These are phyloP conservation scores for Skeletonema costatum DNA, from an alignment of 108 stramenopile species.

Conservation along the genomic window DNA sequence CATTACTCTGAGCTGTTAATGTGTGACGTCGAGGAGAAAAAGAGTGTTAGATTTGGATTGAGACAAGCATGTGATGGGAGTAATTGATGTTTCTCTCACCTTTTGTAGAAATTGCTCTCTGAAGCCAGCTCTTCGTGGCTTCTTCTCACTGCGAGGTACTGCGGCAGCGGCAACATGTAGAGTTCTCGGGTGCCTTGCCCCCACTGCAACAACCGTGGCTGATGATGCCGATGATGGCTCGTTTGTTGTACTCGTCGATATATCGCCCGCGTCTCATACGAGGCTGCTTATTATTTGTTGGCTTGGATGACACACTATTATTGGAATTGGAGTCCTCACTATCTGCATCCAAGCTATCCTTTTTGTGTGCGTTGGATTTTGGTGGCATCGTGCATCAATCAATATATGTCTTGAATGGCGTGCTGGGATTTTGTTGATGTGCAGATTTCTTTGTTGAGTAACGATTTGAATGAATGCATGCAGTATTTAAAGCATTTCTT, in stretches of 20 bases:
- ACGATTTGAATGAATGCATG: too few species aligned
- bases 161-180: background rate
- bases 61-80: background rate
- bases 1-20: background rate
- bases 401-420: background rate
- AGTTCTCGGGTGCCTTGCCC: background rate
- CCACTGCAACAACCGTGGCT: background rate
- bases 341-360: background rate
- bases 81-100: background rate
- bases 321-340: background rate
- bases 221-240: background rate
- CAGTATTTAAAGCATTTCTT: too few species aligned
- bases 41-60: background rate
- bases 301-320: background rate
- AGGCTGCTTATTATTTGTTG: background rate
- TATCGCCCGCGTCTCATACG: background rate
- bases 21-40: background rate
- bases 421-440: too few species aligned
- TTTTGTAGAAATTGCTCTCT: background rate
- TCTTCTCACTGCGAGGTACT: background rate
- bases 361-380: background rate
- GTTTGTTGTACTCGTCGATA: background rate
- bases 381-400: background rate
- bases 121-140: background rate
- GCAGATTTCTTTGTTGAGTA: too few species aligned